Evolutionary conservation across 257 asterid genomes (phyloP).

Genomic region (Echites panduratus): DNA sequence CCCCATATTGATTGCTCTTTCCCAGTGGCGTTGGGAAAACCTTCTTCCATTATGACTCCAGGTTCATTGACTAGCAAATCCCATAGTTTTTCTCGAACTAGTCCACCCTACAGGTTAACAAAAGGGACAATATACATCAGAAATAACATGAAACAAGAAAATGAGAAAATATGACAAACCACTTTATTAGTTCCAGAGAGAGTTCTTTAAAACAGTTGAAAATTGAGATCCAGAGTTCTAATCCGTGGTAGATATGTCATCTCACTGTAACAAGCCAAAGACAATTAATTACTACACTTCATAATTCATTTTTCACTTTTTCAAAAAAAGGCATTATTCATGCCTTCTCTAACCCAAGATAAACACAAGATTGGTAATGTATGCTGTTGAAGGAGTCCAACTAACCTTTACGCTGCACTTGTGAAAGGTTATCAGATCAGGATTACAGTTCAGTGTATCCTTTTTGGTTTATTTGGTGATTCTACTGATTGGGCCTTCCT

Average conservation of each 20-base stretch:
- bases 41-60: conserved; percentile 76
- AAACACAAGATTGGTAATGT: background rate
- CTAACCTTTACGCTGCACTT: background rate
- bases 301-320: background rate
- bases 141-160: background rate
- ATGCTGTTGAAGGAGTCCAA: background rate
- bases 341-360: background rate
- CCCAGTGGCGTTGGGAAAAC: conserved; percentile 92
- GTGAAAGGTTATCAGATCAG: background rate
- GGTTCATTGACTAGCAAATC: conserved; percentile 60
- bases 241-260: background rate
- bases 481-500: background rate
- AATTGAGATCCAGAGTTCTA: background rate
- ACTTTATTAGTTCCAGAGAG: background rate
- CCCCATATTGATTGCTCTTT: conserved; percentile 86
- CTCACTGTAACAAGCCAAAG: background rate
- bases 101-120: conserved; percentile 55
- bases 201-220: background rate
- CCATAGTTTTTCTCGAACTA: conserved; percentile 86
- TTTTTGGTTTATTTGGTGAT: background rate
- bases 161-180: background rate
- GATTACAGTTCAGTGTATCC: background rate
- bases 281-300: background rate
- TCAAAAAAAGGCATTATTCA: background rate
- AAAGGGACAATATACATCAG: background rate